Base-by-base conservation (phyloP, 2,329 filamentous ascomycete genomes). In the Beauveria sp. region DNA sequence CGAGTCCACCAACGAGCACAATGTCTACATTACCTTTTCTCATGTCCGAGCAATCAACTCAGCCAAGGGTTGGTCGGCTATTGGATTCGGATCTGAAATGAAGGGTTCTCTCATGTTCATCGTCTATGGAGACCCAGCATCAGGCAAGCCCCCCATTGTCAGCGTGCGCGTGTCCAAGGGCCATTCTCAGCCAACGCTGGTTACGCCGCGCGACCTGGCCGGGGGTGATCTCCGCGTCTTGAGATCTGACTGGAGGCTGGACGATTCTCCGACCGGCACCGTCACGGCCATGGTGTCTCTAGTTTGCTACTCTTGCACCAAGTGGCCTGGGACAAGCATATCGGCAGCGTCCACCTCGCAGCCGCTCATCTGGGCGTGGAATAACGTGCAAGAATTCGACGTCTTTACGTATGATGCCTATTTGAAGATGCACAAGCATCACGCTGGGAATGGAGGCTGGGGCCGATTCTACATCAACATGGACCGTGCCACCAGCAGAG, bases 281-380 rank as follows among this genome's bases (percentile, higher is more conserved):
- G 65, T 62, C 24, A 62, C 64, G 12, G 65, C 65, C 3, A 46
- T 62, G 4, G 60, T 64, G 2, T 65, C 66, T 3, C 18, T 65
- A 14, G 62, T 68, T 22, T 69, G 67, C 63, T 69, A 67, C 58
- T 67, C 64, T 10, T 70, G 68, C 62, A 65, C 65, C 14, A 53
- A 60, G 28, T 69, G 67, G 65, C 58, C 57, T 2, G 66, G 64
- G 3, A 56, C 64, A 2, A 43, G 60, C 20, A 60, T 69, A 22
- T 65, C 66, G 0, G 60, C 63, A 5, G 62, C 64, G 9, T 52
- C 66, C 10, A 49, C 34, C 10, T 67, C 66, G 4, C 67, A 68
- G 63, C 66, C 68, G 22, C 67, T 67, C 65, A 64, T 70, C 55
- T 70, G 68, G 68, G 66, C 67, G 6, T 68, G 65, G 66, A 69